Evolutionary conservation across 208 protist genomes (phyloP).

Genomic region (Acanthamoeba sp.): DNA sequence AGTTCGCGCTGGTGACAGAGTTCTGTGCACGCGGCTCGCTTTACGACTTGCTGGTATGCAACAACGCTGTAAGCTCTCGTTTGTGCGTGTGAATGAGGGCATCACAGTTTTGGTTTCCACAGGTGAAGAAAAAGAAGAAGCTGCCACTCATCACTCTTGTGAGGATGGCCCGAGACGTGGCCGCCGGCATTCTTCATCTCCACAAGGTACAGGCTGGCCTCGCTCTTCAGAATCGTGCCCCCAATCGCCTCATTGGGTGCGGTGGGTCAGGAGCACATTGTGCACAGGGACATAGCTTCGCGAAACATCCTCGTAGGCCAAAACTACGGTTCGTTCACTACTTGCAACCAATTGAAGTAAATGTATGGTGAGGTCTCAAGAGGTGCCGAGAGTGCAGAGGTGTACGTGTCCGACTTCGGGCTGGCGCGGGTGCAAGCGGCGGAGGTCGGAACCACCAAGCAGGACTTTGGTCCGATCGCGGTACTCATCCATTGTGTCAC

Average conservation of each 20-base stretch:
- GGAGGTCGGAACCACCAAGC: slow-evolving; percentile 22
- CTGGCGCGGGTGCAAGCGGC: slow-evolving; percentile 58
- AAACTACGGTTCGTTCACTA: slow-evolving; percentile 57
- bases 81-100: too few species aligned
- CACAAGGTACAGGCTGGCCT: slow-evolving; percentile 36
- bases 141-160: slow-evolving; percentile 40
- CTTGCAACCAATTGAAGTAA: background rate
- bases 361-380: too few species aligned
- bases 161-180: slow-evolving; percentile 55
- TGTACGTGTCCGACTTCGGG: slow-evolving; percentile 67
- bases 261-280: slow-evolving; percentile 56
- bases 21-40: slow-evolving; percentile 61
- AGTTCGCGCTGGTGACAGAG: slow-evolving; percentile 45
- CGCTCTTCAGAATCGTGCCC: background rate
- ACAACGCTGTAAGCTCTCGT: background rate
- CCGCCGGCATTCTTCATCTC: slow-evolving; percentile 16
- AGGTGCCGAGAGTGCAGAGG: background rate
- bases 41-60: slow-evolving; percentile 21
- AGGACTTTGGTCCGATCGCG: slow-evolving; percentile 45
- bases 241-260: background rate
- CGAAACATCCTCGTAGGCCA: slow-evolving; percentile 49
- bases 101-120: background rate
- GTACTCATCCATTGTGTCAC: background rate
- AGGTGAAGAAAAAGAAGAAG: slow-evolving; percentile 66
- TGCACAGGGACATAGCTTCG: slow-evolving; percentile 55